A percentile compares a stretch with the other conserved stretches of the same genome.
These are phyloP conservation scores for Bryoerythrophyllum caledonicum DNA, from an alignment of 225 moss, liverwort and hornwort genomes.

Conservation along the genomic window DNA sequence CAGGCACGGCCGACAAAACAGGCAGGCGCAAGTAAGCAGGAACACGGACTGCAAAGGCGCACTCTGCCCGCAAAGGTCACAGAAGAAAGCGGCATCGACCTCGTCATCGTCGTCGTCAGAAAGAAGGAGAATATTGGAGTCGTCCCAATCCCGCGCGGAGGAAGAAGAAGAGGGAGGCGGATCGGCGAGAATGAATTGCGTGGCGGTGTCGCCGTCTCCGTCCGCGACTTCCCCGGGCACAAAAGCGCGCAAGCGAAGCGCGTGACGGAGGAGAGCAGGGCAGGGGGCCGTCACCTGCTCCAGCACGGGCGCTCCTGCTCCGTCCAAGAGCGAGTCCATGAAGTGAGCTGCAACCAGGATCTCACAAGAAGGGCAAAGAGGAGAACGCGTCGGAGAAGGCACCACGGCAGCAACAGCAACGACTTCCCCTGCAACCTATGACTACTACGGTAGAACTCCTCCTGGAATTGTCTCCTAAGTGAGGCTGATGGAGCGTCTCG, in stretches of 20 bases:
- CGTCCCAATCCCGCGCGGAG: conserved; percentile 17
- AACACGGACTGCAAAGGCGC: conserved; percentile 33
- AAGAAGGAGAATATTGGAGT: conserved; percentile 21
- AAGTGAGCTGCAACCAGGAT: too few species aligned
- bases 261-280: conserved; percentile 23
- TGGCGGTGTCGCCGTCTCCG: conserved; percentile 63
- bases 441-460: too few species aligned
- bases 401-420: too few species aligned
- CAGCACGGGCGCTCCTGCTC: conserved; percentile 47
- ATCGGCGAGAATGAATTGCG: conserved; percentile 57
- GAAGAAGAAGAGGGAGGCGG: conserved; percentile 20
- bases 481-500: too few species aligned
- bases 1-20: conserved; percentile 54
- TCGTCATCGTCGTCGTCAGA: conserved; percentile 39
- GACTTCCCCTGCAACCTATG: too few species aligned
- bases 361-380: too few species aligned
- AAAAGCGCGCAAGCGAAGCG: conserved; percentile 31
- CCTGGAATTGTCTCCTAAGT: too few species aligned
- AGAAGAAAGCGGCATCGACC: conserved; percentile 33
- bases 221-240: conserved; percentile 53
- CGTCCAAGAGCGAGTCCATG: conserved; percentile 37
- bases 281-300: conserved; percentile 41
- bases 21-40: conserved; percentile 52
- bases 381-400: too few species aligned
- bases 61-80: conserved; percentile 45